phyloP scores from a whole-genome alignment of 2,329 filamentous ascomycete genomes.

The Botrytis fragariae region DNA sequence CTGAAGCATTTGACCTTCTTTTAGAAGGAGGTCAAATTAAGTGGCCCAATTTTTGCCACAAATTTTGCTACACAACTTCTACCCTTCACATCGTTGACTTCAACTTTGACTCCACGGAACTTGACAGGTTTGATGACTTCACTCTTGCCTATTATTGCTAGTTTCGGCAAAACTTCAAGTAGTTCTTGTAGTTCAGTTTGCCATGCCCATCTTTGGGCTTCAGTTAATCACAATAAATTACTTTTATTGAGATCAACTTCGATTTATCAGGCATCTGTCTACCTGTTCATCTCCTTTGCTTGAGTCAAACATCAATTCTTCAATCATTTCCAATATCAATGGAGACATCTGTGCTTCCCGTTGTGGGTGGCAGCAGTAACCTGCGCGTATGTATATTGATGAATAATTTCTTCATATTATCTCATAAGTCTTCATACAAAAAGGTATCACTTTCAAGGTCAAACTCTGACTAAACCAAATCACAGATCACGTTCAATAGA shows the following conservation, averaged over 20 bases:
- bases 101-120: background rate
- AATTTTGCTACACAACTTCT: background rate
- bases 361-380: background rate
- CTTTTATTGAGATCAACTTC: background rate
- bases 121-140: background rate
- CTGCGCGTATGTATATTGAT: slow-evolving; percentile 3
- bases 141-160: background rate
- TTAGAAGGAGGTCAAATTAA: background rate
- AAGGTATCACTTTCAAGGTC: background rate
- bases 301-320: background rate
- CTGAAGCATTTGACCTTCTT: background rate
- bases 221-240: background rate
- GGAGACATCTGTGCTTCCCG: background rate
- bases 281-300: background rate
- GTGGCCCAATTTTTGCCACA: background rate
- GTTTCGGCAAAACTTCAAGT: background rate
- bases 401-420: background rate
- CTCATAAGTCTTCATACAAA: background rate
- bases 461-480: background rate
- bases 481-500: slow-evolving; percentile 46
- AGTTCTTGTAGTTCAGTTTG: background rate
- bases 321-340: background rate
- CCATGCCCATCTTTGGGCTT: background rate
- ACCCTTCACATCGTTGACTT: background rate
- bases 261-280: background rate